Evolutionary conservation across 805 yeast species (phyloP), one percentile per base, ranked within the genome.

Genomic region (Diddensiella transvaalensis): DNA sequence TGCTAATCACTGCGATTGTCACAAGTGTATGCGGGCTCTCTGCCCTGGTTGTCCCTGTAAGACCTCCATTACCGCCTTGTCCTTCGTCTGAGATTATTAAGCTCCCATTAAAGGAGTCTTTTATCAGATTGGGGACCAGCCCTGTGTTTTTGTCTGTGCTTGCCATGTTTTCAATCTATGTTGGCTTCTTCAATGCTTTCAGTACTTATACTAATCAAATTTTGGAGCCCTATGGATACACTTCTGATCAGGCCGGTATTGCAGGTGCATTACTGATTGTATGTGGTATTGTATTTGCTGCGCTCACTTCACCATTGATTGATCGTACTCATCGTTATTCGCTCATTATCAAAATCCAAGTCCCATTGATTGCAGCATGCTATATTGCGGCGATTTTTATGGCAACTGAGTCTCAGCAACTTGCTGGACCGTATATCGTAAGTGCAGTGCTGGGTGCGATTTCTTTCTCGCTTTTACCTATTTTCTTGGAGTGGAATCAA

Each of bases 181-280:
- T 64, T 30, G 68, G 67, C 13, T 59, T 61, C 44, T 64, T 64
- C 56, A 64, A 64, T 47, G 60, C 68, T 18, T 63, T 56, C 48
- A 47, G 64, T 15, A 57, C 65, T 35, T 56, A 58, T 32, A 55
- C 56, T 44, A 52, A 61, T 51, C 68, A 64, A 46, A 58, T 64
- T 39, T 56, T 64, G 65, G 52, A 36, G 33, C 68, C 68, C 5
- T 64, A 60, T 41, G 68, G 68, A 4, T 64, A 63, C 51, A 38
- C 60, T n/a, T 48, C 62, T 19, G 61, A 64, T 49, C 60, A 61
- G 15, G 68, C 68, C 5, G 68, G 68, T 22, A 51, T 51, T 37
- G 64, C 62, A 6, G 68, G 68, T 2, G 68, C 68, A 2, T 45
- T 60, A 5, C 49, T 64, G 29, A 64, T 64, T 47, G 52, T 59